Conservation (phyloP, 257 asterid genomes). For the Mentha longifolia region DNA sequence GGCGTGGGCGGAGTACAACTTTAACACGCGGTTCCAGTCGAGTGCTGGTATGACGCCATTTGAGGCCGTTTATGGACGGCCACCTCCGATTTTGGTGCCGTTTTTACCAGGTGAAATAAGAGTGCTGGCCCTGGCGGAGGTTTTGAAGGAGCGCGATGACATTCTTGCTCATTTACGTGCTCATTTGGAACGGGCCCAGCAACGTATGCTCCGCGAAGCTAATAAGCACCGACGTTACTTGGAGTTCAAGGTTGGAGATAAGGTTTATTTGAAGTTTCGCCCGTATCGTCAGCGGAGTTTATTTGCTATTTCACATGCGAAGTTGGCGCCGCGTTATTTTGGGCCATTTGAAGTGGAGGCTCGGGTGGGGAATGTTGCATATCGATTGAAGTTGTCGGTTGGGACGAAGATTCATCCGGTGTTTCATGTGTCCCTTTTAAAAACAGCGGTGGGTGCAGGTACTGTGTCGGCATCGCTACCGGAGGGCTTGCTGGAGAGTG, state of each 20-base stretch:
- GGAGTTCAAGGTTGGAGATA: neutral
- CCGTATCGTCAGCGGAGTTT: neutral
- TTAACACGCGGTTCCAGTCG: neutral
- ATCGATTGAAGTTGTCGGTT: neutral
- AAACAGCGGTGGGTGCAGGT: too few species aligned
- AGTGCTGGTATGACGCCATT: too few species aligned
- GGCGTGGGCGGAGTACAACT: neutral
- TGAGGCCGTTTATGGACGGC: neutral
- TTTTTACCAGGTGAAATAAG: neutral
- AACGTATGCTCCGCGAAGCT: neutral
- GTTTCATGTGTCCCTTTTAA: too few species aligned
- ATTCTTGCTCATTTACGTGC: neutral
- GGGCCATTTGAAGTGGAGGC: neutral
- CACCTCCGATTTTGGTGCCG: neutral
- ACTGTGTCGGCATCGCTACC: too few species aligned
- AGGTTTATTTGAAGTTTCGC: neutral
- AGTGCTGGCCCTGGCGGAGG: neutral
- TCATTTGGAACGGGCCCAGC: neutral
- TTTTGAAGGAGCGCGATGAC: neutral
- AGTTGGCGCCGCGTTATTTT: neutral
- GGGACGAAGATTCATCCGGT: too few species aligned
- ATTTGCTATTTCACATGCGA: neutral
- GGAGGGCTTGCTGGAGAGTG: too few species aligned
- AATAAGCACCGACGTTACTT: neutral
- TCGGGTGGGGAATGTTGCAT: neutral